Conservation (phyloP, 1,284 basidiomycete species). For the Tremellales sp. region DNA sequence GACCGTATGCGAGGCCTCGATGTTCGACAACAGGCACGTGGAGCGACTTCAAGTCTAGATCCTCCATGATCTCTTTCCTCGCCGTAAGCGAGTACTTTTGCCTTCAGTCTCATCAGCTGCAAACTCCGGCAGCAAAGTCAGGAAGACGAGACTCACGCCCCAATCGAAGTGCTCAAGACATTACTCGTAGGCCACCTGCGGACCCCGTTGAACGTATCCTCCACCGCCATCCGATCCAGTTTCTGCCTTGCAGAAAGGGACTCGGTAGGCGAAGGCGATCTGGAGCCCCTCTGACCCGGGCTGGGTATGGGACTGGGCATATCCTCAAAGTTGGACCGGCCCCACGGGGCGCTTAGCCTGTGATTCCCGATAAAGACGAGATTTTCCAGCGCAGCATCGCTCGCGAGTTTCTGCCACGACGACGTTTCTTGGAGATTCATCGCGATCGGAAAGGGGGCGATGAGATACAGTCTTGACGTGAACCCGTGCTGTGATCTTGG, state of each 20-base stretch:
- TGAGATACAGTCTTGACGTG: conserved; percentile 57
- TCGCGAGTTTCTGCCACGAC: conserved; percentile 30
- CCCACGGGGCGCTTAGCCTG: too few relatives aligned
- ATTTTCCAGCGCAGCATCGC: conserved; percentile 35
- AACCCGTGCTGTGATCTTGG: conserved; percentile 29
- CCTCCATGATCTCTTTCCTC: conserved; percentile 8
- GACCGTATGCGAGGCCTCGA: conserved; percentile 64
- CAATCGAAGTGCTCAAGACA: not conserved
- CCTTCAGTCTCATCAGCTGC: not conserved
- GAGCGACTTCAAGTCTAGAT: conserved; percentile 48
- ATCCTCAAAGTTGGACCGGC: too few relatives aligned
- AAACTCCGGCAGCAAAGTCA: not conserved
- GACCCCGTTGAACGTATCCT: conserved; percentile 7
- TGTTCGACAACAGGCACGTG: conserved; percentile 69
- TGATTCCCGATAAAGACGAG: conserved; percentile 35
- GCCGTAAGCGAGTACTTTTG: not conserved
- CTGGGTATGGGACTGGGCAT: too few relatives aligned
- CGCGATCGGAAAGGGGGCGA: conserved; percentile 51
- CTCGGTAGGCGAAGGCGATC: too few relatives aligned
- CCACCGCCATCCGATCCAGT: not conserved
- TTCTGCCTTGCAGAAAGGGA: too few relatives aligned
- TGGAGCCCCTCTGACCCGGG: too few relatives aligned
- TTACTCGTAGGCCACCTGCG: conserved; percentile 1
- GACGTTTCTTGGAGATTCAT: conserved; percentile 49
- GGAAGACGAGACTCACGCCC: conserved; percentile 4